A percentile compares a stretch with the other conserved stretches of the same genome.
phyloP scores from a whole-genome alignment of 345 rosid genomes.

The Eucalyptus sp. region DNA sequence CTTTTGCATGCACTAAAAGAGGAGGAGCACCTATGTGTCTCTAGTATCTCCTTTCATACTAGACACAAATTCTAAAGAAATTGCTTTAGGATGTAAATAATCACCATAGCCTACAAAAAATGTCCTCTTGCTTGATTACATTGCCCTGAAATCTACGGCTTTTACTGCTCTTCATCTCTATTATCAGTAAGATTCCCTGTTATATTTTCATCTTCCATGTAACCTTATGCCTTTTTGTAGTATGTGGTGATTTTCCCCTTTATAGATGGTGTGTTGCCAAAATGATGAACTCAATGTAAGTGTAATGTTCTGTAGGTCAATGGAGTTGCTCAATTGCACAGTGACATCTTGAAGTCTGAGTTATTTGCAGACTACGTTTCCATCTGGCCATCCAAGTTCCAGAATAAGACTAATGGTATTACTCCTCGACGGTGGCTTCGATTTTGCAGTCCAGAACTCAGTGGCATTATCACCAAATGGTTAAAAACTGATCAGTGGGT shows the following conservation, averaged over 20 bases:
- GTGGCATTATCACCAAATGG: constrained; percentile 86
- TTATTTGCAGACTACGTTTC: constrained; percentile 89
- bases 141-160: background rate
- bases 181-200: background rate
- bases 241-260: background rate
- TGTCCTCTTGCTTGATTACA: background rate
- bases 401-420: constrained; percentile 93
- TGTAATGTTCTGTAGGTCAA: constrained; percentile 52
- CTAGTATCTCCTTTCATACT: background rate
- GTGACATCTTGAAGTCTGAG: constrained; percentile 84
- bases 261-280: background rate
- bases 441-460: constrained; percentile 95
- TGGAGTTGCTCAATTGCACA: constrained; percentile 96
- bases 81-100: background rate
- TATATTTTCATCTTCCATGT: background rate
- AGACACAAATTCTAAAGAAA: background rate
- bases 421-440: constrained; percentile 97
- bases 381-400: constrained; percentile 87
- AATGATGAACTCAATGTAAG: background rate
- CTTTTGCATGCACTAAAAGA: background rate
- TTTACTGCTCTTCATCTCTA: background rate
- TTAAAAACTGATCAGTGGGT: constrained; percentile 87
- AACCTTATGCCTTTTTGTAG: background rate
- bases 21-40: background rate
- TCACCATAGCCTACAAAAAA: background rate